Evolutionary conservation across 495 filamentous ascomycete species (phyloP).

Genomic region (Aspergillus campestris): DNA sequence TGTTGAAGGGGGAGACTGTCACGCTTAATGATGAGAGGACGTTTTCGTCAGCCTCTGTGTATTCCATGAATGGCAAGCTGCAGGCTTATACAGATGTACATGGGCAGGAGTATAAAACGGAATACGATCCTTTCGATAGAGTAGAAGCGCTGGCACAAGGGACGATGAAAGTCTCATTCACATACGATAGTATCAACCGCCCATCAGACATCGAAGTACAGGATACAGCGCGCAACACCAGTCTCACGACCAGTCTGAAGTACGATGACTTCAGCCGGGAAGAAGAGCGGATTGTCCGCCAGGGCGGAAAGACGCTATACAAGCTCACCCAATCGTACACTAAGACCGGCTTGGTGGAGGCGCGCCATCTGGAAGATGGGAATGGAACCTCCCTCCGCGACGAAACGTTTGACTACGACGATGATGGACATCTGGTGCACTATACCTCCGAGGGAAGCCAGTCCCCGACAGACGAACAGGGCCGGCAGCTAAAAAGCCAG

Average conservation of each 20-base stretch:
- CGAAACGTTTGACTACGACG: slow-evolving; percentile 3
- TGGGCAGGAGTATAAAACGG: not conserved
- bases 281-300: not conserved
- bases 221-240: not conserved
- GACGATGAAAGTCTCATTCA: not conserved
- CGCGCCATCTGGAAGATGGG: not conserved
- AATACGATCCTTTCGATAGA: slow-evolving; percentile 1
- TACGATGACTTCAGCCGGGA: slow-evolving; percentile 8
- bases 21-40: not conserved
- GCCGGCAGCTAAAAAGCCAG: not conserved
- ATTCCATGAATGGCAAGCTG: slow-evolving; percentile 1
- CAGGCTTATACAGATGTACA: slow-evolving; percentile 1
- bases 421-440: not conserved
- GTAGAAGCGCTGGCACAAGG: not conserved
- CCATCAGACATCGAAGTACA: not conserved
- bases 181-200: not conserved
- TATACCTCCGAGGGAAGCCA: slow-evolving; percentile 1
- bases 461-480: not conserved
- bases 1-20: not conserved
- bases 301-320: not conserved
- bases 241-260: not conserved
- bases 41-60: not conserved
- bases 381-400: not conserved
- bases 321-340: not conserved
- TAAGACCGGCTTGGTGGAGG: not conserved